These are phyloP conservation scores for Dictyostelium firmibasis DNA, from an alignment of 78 protist genomes.

Conservation along the genomic window DNA sequence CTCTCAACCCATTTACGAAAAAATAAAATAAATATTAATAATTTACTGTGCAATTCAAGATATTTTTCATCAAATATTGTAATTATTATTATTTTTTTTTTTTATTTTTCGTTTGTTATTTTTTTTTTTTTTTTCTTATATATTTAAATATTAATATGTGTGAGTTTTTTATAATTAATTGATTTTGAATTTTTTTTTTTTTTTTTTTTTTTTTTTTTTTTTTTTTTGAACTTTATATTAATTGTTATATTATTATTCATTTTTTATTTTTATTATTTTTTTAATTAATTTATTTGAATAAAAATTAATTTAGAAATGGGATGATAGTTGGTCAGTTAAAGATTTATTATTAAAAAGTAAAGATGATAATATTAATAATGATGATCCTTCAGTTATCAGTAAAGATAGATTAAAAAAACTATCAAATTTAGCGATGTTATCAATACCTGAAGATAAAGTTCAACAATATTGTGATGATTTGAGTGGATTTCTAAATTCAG, in stretches of 20 bases:
- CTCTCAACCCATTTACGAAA: background rate
- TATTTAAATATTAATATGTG: too few relatives aligned
- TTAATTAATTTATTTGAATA: background rate
- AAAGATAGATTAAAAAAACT: conserved; percentile 5
- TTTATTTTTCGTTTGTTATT: too few relatives aligned
- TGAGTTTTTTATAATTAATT: too few relatives aligned
- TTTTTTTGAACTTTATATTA: background rate
- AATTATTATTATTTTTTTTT: too few relatives aligned
- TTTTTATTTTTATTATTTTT: background rate
- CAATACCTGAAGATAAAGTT: background rate
- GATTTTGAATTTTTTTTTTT: too few relatives aligned
- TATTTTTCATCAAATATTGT: background rate
- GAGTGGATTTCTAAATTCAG: background rate
- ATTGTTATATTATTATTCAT: background rate
- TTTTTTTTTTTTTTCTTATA: too few relatives aligned
- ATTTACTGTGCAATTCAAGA: background rate
- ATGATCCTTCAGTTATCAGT: background rate
- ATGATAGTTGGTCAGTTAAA: conserved; percentile 37
- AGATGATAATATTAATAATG: too few relatives aligned
- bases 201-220: too few relatives aligned
- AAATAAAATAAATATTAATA: too few relatives aligned
- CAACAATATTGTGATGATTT: conserved; percentile 17
- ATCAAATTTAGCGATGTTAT: conserved; percentile 28
- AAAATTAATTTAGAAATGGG: conserved; percentile 68
- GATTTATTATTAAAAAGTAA: background rate